A percentile compares a stretch with the other conserved stretches of the same genome.
phyloP scores from a whole-genome alignment of 2,329 filamentous ascomycete species.

The Ophiostoma populinum region DNA sequence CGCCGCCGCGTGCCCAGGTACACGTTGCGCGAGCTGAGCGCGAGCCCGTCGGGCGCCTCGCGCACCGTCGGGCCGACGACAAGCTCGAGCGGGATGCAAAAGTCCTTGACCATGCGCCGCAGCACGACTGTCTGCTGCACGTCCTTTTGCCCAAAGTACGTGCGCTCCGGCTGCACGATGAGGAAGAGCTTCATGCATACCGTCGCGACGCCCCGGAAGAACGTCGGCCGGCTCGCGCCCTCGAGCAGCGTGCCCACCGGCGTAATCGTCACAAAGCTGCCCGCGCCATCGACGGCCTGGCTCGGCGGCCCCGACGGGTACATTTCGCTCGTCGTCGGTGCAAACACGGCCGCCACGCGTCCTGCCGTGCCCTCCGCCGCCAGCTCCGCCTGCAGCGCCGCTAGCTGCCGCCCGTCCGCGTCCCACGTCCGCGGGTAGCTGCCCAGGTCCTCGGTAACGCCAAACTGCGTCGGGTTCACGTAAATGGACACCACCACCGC shows the following conservation, averaged over 20 bases:
- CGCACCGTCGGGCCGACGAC: slow-evolving; percentile 58
- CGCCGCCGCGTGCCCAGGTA: slow-evolving; percentile 69
- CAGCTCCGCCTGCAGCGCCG: slow-evolving; percentile 46
- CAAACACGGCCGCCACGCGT: slow-evolving; percentile 54
- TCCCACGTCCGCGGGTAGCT: slow-evolving; percentile 88
- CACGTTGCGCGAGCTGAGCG: slow-evolving; percentile 83
- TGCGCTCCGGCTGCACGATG: slow-evolving; percentile 57
- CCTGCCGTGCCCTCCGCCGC: neutral
- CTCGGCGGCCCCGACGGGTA: slow-evolving; percentile 67
- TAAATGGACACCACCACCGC: slow-evolving; percentile 84
- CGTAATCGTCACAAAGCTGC: slow-evolving; percentile 82
- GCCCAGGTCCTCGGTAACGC: slow-evolving; percentile 67
- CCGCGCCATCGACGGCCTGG: slow-evolving; percentile 57
- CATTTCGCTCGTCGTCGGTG: slow-evolving; percentile 67
- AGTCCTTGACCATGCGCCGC: slow-evolving; percentile 70
- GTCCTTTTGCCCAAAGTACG: slow-evolving; percentile 96
- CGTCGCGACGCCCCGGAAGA: slow-evolving; percentile 91
- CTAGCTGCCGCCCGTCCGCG: slow-evolving; percentile 50
- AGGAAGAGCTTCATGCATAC: slow-evolving; percentile 92
- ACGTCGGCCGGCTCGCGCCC: slow-evolving; percentile 72
- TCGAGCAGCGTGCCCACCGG: slow-evolving; percentile 70
- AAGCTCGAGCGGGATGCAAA: slow-evolving; percentile 61
- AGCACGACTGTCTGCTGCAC: slow-evolving; percentile 91
- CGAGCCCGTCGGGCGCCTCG: slow-evolving; percentile 61
- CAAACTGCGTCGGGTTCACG: slow-evolving; percentile 95